Evolutionary conservation across 1,284 basidiomycete species (phyloP), one percentile per base, ranked within the genome.

Genomic region (Cryptococcus floricola): DNA sequence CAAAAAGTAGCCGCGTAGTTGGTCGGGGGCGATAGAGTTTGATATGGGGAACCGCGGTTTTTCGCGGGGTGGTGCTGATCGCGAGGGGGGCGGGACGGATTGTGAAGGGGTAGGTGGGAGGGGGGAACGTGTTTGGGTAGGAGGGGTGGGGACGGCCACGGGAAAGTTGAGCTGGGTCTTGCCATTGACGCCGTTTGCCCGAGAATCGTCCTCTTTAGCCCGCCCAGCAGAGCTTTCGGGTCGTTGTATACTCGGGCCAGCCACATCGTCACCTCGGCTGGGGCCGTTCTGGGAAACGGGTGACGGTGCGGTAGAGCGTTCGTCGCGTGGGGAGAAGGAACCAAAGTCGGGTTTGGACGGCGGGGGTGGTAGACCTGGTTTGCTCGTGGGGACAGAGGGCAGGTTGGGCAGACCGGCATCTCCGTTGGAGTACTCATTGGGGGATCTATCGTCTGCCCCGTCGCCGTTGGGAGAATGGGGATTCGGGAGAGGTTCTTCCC

Each of bases 11-110:
- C 80, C 77, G 50, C 81, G 77, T 34, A 95, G 74, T 13, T 84
- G 82, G 53, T 80, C 80, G 3, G 89, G 85, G 46, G 79, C 79
- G 27, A 87, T 81, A 3, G 83, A 80, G 61, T 83, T 86, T 8
- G 83, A 80, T 37, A 78, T 75, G 0, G 83, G 82, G 41, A 85
- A 79, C 47, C 81, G 80, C 37, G 80, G 74, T 43, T 71, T 70
- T 28, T 50, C 34, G 28, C 10, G 49, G 39, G 38, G 34, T 43
- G 5, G 42, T 34, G 23, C 50, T 38, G 19, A 12, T 38, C 2
- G 28, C 18, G n/a, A 39, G 27, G 37, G 39, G 13, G 18, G 51
- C 41, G 16, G 48, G 25, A 27, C 23, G 14, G 37, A 39, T 44
- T 34, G 37, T 53, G 41, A 45, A n/a, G 39, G 27, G 5, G 55